Base-by-base conservation (phyloP, 2,329 filamentous ascomycete species). In the Fusarium coffeatum region DNA sequence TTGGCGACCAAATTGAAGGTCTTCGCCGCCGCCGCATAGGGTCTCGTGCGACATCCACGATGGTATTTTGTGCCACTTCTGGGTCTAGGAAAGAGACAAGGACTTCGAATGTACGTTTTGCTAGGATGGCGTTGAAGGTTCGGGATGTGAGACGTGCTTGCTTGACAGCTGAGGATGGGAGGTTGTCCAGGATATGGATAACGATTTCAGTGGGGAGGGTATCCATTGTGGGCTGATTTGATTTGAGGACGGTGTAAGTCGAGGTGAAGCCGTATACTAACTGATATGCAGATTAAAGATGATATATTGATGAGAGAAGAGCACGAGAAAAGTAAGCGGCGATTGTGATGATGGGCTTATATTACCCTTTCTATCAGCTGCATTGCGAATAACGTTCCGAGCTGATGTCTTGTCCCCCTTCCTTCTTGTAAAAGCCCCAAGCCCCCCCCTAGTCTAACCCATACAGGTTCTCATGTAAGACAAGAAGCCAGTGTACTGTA, bases 1-100 rank as follows among this genome's bases (percentile, higher is more conserved):
- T 61, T n/a, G 78, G 78, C 20, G 78, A 80, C 78, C 78, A 80
- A 56, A 80, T 75, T 13, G 75, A 74, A 2, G 60, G 64, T 9
- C 66, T 64, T n/a, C 64, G 67, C 11, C 67, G 68, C 11, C 78
- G 72, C 8, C 43, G 46, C 27, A 65, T 43, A 22, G 76, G 72
- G 49, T 77, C 71, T 23, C 65, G 55, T 8, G 76, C 70, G 15
- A 72, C 65, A 15, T 43, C 11, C 15, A 72, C 50, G 34, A 79
- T 64, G 25, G 73, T 76, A 25, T 56, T 47, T 37, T 71, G 54
- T 23, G 78, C 77, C 46, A 68, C 53, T 20, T 43, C 47, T 3
- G 74, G 72, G 63, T 80, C 74, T 25, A 78, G 57, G 58, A 80
- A 80, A 27, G 72, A 73, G 42, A 73, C 63, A 51, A 80, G 76